A percentile compares a stretch with the other conserved stretches of the same genome.
Conservation (phyloP, 2,329 filamentous ascomycete species). For the Fusarium annulatum region DNA sequence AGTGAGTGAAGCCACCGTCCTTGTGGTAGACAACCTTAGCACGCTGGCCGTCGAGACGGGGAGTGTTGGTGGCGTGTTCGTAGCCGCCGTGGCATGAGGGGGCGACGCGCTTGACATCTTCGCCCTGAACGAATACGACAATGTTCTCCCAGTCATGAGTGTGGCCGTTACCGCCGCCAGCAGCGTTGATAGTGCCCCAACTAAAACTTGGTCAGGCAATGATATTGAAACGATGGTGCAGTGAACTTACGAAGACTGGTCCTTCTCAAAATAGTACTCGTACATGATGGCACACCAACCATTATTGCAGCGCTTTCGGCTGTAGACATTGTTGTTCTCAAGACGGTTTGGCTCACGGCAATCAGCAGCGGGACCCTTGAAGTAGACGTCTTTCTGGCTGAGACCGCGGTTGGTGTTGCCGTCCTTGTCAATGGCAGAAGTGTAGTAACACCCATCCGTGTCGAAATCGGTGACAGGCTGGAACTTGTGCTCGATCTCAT, state of each 20-base stretch:
- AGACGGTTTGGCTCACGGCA: conserved; percentile 45
- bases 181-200: conserved; percentile 15
- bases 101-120: conserved; percentile 23
- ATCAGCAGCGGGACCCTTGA: conserved; percentile 17
- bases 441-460: conserved; percentile 57
- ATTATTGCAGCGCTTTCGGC: conserved; percentile 48
- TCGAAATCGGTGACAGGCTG: conserved; percentile 55
- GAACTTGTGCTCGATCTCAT: conserved; percentile 50
- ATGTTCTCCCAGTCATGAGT: conserved; percentile 33
- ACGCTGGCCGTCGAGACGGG: conserved; percentile 34
- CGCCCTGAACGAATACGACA: conserved; percentile 24
- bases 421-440: conserved; percentile 54
- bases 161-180: conserved; percentile 2
- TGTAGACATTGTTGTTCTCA: conserved; percentile 47
- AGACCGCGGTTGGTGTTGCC: conserved; percentile 47
- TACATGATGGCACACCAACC: conserved; percentile 50
- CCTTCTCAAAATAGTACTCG: conserved; percentile 29
- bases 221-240: accelerated
- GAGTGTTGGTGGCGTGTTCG: conserved; percentile 1
- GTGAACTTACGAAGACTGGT: conserved; percentile 9
- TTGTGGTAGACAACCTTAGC: conserved; percentile 55
- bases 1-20: conserved; percentile 49
- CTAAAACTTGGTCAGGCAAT: neutral
- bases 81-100: conserved; percentile 23
- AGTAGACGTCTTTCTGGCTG: conserved; percentile 1